Evolutionary conservation across 2,329 filamentous ascomycete genomes (phyloP), one percentile per base, ranked within the genome.

Genomic region (Fusarium clavum): DNA sequence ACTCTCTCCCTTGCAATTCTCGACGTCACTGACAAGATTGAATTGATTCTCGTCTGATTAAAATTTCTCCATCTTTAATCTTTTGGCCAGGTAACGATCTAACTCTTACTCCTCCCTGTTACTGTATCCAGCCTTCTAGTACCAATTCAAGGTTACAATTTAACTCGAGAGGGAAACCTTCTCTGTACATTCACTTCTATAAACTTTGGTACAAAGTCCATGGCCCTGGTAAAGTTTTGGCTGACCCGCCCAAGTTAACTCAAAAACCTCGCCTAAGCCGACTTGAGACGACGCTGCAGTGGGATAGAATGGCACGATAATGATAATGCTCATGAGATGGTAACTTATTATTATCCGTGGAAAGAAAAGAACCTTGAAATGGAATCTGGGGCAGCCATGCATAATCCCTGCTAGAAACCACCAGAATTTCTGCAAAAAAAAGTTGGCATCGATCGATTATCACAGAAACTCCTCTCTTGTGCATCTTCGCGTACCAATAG

Each of bases 401-500:
- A 48, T 61, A 49, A 52, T 52, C 49, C 49, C 25, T 52, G 34
- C 40, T 27, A 18, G 34, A 52, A 52, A 10, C 38, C 24, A 52
- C 49, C 49, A 52, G 25, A 52, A 27, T 12, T 41, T 41, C 49
- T 41, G 13, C 49, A 52, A 52, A 61, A 57, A 61, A 38, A 12
- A 38, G 55, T 69, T 69, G 67, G 67, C 56, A 52, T 63, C 29
- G 27, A 45, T 56, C 46, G 38, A 27, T 40, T 63, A 70, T 70
- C 29, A 55, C 54, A 70, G 62, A 57, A 54, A 67, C 67, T 34
- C 6, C 45, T 14, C 10, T 12, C 41, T 61, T 47, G 45, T 29
- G 12, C 16, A 55, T 49, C 38, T 52, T 51, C 57, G 27, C 20
- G 53, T 55, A 12, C 57, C 45, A 53, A 38, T 44, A 54, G 29